Conservation (phyloP, 345 rosid genomes). For the Limnanthes douglasii region DNA sequence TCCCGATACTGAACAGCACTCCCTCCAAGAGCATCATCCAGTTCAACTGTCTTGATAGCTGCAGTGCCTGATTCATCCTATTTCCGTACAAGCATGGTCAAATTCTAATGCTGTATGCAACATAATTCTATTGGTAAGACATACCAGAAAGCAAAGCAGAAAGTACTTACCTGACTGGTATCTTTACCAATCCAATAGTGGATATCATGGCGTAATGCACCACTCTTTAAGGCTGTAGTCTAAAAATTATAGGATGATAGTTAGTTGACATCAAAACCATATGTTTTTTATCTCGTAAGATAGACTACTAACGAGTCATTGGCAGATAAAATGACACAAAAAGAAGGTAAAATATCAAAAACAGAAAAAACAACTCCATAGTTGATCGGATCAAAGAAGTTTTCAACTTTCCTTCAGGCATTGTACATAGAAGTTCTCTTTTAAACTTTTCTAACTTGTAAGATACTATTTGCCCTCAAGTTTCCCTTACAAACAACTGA, state of each 20-base stretch:
- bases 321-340: too few species aligned
- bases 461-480: too few species aligned
- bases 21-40: slow-evolving; percentile 85
- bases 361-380: too few species aligned
- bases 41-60: slow-evolving; percentile 67
- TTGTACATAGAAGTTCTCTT: too few species aligned
- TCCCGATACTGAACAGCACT: slow-evolving; percentile 86
- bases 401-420: too few species aligned
- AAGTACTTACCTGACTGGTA: slow-evolving; percentile 36
- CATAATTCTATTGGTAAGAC: background rate
- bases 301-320: background rate
- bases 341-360: too few species aligned
- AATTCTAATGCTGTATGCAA: background rate
- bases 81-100: slow-evolving; percentile 8
- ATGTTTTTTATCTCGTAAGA: background rate
- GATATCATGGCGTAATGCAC: slow-evolving; percentile 48
- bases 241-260: slow-evolving; percentile 12
- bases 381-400: too few species aligned
- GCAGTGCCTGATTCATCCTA: slow-evolving; percentile 81
- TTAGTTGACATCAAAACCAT: background rate
- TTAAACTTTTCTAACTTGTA: too few species aligned
- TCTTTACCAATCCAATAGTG: slow-evolving; percentile 70
- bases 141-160: background rate
- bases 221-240: slow-evolving; percentile 47
- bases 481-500: too few species aligned